Base-by-base conservation (phyloP, 345 rosid species). In the Populus simonii region DNA sequence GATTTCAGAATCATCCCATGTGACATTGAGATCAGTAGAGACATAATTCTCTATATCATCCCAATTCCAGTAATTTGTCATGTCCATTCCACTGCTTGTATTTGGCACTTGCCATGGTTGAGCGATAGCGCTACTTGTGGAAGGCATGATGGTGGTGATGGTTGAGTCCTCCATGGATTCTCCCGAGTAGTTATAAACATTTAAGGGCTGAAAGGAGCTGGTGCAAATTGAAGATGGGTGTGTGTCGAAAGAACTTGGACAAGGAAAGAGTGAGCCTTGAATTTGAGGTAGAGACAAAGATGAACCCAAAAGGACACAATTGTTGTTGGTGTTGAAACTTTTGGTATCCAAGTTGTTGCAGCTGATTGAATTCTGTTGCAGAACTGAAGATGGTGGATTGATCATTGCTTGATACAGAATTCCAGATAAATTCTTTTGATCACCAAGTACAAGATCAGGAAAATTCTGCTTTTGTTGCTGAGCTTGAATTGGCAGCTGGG, bases 1-100 rank as follows among this genome's bases (percentile, higher is more conserved):
- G 83, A 82, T 71, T 78, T 87, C 87, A 70, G 83, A 67, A 77
- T 85, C 89, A 73, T 84, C 89, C 94, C 92, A 88, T 9, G 88
- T 83, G 6, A 81, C 71, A 51, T 79, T 86, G 79, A 82, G 84
- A 81, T 89, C 89, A 62, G 85, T 74, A 53, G 91, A 87, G 23
- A 73, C 85, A 57, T 88, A 82, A 29, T 77, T 84, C 43, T 87
- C 89, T 10, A 87, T 81, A 22, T 91, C 92, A 53, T 89, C 92
- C 94, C 89, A 88, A 78, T 83, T 87, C 92, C 91, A 89, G 80
- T 70, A 82, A 25, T 76, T 83, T 49, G 80, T 23, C 70, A 75
- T 80, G 38, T 79, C 86, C 85, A 77, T 65, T 55, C 78, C 82
- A 66, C 75, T 38, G 62, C 68, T 80, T 74, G 71, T 53, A 41